These are phyloP conservation scores for Saccharum officinarum DNA, from an alignment of 176 grass and related monocot genomes.

Conservation along the genomic window DNA sequence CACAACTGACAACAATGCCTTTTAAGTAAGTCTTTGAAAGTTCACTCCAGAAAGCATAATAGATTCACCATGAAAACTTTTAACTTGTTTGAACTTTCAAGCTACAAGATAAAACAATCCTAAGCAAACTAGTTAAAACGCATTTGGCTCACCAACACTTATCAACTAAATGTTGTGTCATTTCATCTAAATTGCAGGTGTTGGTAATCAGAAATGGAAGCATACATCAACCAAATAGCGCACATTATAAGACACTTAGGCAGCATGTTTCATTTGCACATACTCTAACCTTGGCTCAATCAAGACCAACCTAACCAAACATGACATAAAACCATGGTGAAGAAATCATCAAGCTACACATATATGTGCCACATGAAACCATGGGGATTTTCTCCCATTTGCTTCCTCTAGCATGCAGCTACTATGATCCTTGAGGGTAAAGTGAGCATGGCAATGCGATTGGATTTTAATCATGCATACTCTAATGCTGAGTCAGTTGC, in stretches of 20 bases:
- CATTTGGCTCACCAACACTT: neutral
- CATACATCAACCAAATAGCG: neutral
- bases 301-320: neutral
- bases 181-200: neutral
- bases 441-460: too few relatives aligned
- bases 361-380: neutral
- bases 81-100: neutral
- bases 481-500: too few relatives aligned
- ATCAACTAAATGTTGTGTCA: neutral
- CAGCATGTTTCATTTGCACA: neutral
- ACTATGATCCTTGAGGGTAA: too few relatives aligned
- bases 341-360: neutral
- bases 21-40: neutral
- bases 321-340: neutral
- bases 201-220: neutral
- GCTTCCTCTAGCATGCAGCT: too few relatives aligned
- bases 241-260: neutral
- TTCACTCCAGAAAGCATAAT: neutral
- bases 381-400: too few relatives aligned
- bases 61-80: neutral
- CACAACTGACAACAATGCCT: neutral
- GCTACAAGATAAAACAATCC: neutral
- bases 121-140: neutral
- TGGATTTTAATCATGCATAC: too few relatives aligned
- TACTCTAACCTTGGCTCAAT: neutral